Evolutionary conservation across 495 filamentous ascomycete genomes (phyloP).

Genomic region (Staphylotrichum longicolle): DNA sequence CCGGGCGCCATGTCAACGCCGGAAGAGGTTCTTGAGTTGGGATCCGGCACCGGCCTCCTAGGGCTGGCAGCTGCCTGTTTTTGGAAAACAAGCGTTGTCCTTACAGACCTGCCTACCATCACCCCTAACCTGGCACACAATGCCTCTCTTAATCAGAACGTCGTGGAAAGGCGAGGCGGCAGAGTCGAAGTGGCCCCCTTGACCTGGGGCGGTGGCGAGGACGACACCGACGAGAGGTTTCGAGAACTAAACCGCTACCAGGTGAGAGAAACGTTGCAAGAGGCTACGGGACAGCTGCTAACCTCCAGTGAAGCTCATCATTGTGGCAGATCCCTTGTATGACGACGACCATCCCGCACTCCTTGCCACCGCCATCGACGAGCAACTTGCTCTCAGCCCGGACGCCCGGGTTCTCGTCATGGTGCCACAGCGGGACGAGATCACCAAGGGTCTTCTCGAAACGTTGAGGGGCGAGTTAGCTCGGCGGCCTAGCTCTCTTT

Average conservation of each 20-base stretch:
- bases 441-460: constrained; percentile 36
- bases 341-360: constrained; percentile 49
- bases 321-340: constrained; percentile 48
- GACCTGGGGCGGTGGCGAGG: constrained; percentile 41
- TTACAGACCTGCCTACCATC: constrained; percentile 49
- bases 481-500: constrained; percentile 26
- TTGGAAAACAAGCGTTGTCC: constrained; percentile 41
- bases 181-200: constrained; percentile 37
- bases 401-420: constrained; percentile 44
- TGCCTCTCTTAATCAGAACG: constrained; percentile 36
- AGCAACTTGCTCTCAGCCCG: constrained; percentile 36
- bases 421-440: constrained; percentile 45
- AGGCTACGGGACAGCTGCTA: background rate
- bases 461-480: constrained; percentile 32
- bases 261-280: constrained; percentile 23
- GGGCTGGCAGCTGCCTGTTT: constrained; percentile 51
- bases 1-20: constrained; percentile 13
- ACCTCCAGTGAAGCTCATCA: constrained; percentile 34
- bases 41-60: constrained; percentile 63
- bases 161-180: constrained; percentile 38
- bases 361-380: constrained; percentile 41
- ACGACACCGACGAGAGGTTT: constrained; percentile 38
- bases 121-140: constrained; percentile 46
- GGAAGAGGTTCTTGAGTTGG: constrained; percentile 54
- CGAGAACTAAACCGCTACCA: constrained; percentile 36